Base-by-base conservation (phyloP, 495 filamentous ascomycete species). In the Acidiella bohemica region DNA sequence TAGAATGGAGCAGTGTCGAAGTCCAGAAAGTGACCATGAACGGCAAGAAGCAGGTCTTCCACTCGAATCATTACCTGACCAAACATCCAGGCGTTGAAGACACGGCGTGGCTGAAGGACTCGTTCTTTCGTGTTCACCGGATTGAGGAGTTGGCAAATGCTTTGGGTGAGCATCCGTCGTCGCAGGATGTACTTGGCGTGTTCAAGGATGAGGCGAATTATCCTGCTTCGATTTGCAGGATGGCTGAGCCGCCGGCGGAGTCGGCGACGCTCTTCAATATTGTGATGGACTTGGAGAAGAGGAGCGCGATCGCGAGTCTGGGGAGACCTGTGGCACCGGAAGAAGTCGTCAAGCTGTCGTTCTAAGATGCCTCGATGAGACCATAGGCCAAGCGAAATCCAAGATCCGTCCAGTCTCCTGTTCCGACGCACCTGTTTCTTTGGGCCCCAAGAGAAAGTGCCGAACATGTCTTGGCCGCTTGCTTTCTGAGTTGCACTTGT, bases 41-140 rank as follows among this genome's bases (percentile, higher is more conserved):
- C 48, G 47, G 50, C 1, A 46, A 58, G 1, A 67, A 65, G 0
- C 53, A 66, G 6, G 59, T 81, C 2, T 64, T 60, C 2, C 78
- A 83, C 52, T 69, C 76, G 14, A 83, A 81, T 48, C 76, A 81
- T 42, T 70, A 73, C 29, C 36, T 80, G 19, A 55, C 62, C 19
- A 60, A 67, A n/a, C 58, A 57, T 17, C 51, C 36, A 8, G 54
- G 49, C 13, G 60, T 45, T 12, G 61, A 65, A 10, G 70, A 75
- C 43, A 65, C 66, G 1, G 51, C 61, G 1, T 75, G 71, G 68
- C 47, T 74, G 9, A 54, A 56, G n/a, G 73, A 76, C 37, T 77
- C 73, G 3, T 58, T 59, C 0, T 49, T 61, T 8, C 62, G 76
- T 1, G 51, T 76, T 20, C 53, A 58, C 16, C 60, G 71, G 3